Conservation (phyloP, 495 filamentous ascomycete genomes). For the Friedmanniomyces endolithicus region DNA sequence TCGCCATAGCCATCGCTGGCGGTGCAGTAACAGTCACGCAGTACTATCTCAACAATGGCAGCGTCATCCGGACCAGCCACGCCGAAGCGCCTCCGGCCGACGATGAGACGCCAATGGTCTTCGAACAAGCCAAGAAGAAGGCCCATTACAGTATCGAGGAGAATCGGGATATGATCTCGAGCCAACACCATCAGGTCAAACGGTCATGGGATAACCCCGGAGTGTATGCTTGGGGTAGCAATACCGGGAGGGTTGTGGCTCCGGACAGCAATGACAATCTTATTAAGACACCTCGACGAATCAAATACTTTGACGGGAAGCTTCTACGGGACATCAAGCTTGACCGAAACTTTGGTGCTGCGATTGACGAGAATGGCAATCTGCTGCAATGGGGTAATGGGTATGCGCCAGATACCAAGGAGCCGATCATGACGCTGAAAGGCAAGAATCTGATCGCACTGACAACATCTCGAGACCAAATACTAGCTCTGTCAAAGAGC, state of each 20-base stretch:
- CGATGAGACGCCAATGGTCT: slow-evolving; percentile 38
- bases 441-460: slow-evolving; percentile 70
- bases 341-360: slow-evolving; percentile 70
- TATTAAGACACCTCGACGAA: slow-evolving; percentile 67
- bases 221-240: slow-evolving; percentile 87
- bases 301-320: slow-evolving; percentile 74
- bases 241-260: slow-evolving; percentile 70
- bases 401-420: slow-evolving; percentile 45
- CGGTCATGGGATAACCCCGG: slow-evolving; percentile 80
- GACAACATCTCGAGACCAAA: slow-evolving; percentile 63
- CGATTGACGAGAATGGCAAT: slow-evolving; percentile 78
- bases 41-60: slow-evolving; percentile 16
- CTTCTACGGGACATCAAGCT: slow-evolving; percentile 81
- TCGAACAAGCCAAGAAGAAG: slow-evolving; percentile 47
- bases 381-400: slow-evolving; percentile 82
- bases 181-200: slow-evolving; percentile 73
- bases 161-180: slow-evolving; percentile 56
- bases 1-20: slow-evolving; percentile 15
- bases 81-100: slow-evolving; percentile 36
- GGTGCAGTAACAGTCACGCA: slow-evolving; percentile 13
- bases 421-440: slow-evolving; percentile 58
- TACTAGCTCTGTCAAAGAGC: slow-evolving; percentile 63
- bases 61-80: slow-evolving; percentile 25
- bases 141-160: slow-evolving; percentile 47
- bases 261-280: slow-evolving; percentile 59